phyloP scores from a whole-genome alignment of 768 basidiomycete species.

The Russula abietina region DNA sequence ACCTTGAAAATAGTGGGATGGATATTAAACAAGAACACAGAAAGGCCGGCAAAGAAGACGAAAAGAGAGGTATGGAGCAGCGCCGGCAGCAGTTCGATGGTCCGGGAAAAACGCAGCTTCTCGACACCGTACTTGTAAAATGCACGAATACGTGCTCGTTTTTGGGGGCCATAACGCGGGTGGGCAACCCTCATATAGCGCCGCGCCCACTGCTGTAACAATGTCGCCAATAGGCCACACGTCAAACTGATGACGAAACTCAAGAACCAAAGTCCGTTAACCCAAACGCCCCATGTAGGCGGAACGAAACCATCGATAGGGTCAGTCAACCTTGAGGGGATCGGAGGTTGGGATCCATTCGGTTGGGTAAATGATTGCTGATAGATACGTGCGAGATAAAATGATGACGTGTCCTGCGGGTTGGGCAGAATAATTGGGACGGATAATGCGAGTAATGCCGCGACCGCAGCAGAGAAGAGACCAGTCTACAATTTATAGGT shows the following conservation, averaged over 20 bases:
- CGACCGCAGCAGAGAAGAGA: conserved; percentile 22
- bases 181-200: conserved; percentile 32
- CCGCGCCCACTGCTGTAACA: conserved; percentile 47
- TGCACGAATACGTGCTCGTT: conserved; percentile 39
- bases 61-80: conserved; percentile 47
- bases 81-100: conserved; percentile 41
- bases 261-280: conserved; percentile 41
- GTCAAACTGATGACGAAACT: conserved; percentile 36
- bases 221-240: conserved; percentile 40
- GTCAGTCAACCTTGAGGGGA: background rate
- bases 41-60: conserved; percentile 46
- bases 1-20: conserved; percentile 20
- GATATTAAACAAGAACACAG: conserved; percentile 38
- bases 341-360: background rate
- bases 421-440: conserved; percentile 5
- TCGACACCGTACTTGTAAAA: conserved; percentile 36
- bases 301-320: conserved; percentile 19
- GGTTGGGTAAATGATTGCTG: background rate
- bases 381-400: conserved; percentile 13
- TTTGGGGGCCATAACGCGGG: conserved; percentile 29
- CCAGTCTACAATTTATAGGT: conserved; percentile 8
- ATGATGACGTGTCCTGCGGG: background rate
- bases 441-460: conserved; percentile 15
- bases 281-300: conserved; percentile 33
- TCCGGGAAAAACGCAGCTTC: conserved; percentile 35